Conservation (phyloP, 805 yeast genomes). For the Saturnispora sanitii region DNA sequence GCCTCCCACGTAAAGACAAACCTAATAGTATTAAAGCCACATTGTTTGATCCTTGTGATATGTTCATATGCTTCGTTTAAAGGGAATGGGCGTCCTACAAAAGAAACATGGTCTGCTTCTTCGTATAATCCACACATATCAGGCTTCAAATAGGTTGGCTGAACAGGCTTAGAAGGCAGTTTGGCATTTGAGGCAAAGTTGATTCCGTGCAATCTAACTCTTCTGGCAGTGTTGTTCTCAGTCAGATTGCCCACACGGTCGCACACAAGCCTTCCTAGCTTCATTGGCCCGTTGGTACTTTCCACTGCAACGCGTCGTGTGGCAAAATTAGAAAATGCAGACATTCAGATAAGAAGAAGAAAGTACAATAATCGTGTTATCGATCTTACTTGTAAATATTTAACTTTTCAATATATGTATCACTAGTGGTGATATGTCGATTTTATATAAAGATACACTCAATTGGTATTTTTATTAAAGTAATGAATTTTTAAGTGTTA, state of each 20-base stretch:
- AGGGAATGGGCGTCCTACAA: slow-evolving; percentile 75
- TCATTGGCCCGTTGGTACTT: slow-evolving; percentile 1
- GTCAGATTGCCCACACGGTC: slow-evolving; percentile 50
- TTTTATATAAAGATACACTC: too few species aligned
- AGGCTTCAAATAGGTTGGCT: slow-evolving; percentile 32
- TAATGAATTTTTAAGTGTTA: too few species aligned
- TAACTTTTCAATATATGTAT: too few species aligned
- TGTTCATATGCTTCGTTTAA: slow-evolving; percentile 63
- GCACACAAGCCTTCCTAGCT: slow-evolving; percentile 20
- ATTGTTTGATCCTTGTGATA: slow-evolving; percentile 55
- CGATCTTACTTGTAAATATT: too few species aligned
- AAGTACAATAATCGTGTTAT: neutral
- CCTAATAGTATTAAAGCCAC: slow-evolving; percentile 77
- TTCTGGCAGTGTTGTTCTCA: slow-evolving; percentile 41
- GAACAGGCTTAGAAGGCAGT: slow-evolving; percentile 49
- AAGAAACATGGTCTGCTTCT: slow-evolving; percentile 65
- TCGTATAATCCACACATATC: slow-evolving; percentile 44
- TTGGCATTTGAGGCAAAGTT: slow-evolving; percentile 72
- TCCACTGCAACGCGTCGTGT: neutral
- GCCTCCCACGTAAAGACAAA: slow-evolving; percentile 88
- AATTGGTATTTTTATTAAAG: too few species aligned
- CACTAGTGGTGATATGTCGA: too few species aligned
- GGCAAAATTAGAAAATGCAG: slow-evolving; percentile 1
- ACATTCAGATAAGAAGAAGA: neutral
- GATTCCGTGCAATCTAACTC: slow-evolving; percentile 65